phyloP scores from a whole-genome alignment of 1,139 yeast genomes.

The Pichia sorboxylosa region DNA sequence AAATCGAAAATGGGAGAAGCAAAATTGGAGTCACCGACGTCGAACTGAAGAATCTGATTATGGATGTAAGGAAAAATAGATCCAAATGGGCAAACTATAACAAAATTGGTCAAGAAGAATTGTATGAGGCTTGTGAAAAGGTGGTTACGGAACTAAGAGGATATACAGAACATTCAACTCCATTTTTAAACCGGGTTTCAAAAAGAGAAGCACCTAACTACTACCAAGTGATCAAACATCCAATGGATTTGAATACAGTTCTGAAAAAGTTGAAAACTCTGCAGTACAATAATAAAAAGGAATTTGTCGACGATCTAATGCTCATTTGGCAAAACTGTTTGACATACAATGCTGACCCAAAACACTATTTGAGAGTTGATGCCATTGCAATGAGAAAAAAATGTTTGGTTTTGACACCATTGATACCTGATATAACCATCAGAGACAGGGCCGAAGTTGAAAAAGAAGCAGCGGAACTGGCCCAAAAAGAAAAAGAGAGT shows the following conservation, averaged over 20 bases:
- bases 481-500: constrained; percentile 58
- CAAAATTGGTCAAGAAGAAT: constrained; percentile 90
- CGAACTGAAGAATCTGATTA: constrained; percentile 72
- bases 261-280: constrained; percentile 75
- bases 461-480: constrained; percentile 48
- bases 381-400: constrained; percentile 95
- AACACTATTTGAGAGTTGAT: constrained; percentile 80
- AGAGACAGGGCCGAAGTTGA: constrained; percentile 80
- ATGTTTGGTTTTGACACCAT: constrained; percentile 60
- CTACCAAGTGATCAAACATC: constrained; percentile 76
- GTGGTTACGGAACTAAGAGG: constrained; percentile 84
- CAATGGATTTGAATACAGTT: constrained; percentile 95
- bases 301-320: constrained; percentile 87
- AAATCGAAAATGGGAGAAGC: constrained; percentile 71
- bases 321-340: constrained; percentile 92
- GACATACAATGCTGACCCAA: constrained; percentile 89
- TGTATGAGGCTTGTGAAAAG: constrained; percentile 94
- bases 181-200: constrained; percentile 86
- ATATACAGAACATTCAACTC: constrained; percentile 93
- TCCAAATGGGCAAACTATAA: constrained; percentile 98
- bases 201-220: constrained; percentile 97
- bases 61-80: constrained; percentile 88
- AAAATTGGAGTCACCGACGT: constrained; percentile 66
- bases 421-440: constrained; percentile 79
- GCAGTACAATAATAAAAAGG: constrained; percentile 73